phyloP scores from a whole-genome alignment of 768 basidiomycete genomes.

The Lenzites betulinus region DNA sequence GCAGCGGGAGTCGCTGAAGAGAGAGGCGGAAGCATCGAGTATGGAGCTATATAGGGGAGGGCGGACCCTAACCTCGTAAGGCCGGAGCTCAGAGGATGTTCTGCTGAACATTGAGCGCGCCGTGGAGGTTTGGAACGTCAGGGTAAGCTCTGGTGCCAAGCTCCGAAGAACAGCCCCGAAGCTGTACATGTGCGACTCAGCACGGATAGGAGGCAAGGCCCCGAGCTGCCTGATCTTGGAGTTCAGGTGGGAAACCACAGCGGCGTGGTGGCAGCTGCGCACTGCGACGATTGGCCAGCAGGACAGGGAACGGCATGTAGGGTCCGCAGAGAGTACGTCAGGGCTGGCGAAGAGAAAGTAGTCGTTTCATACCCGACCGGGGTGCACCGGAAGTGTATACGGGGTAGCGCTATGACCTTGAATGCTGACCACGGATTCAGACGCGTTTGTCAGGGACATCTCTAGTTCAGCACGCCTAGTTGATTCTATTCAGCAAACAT shows the following conservation, averaged over 20 bases:
- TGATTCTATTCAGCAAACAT: too few species aligned
- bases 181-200: neutral
- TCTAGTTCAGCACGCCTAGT: too few species aligned
- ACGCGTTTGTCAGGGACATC: too few species aligned
- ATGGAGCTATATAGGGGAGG: constrained; percentile 6
- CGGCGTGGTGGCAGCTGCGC: neutral
- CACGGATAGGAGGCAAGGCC: neutral
- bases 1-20: constrained; percentile 13
- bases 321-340: neutral
- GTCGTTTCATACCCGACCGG: neutral
- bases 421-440: too few species aligned
- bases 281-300: neutral
- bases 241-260: neutral
- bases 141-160: neutral
- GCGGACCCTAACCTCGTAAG: constrained; percentile 8
- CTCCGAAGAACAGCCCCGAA: constrained; percentile 1
- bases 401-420: too few species aligned
- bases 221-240: neutral
- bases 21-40: neutral
- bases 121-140: neutral
- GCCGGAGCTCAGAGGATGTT: neutral
- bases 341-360: neutral
- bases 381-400: too few species aligned
- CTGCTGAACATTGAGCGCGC: neutral
- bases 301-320: neutral